phyloP scores from a whole-genome alignment of 1,284 basidiomycete species.

The Tilletia walkeri region DNA sequence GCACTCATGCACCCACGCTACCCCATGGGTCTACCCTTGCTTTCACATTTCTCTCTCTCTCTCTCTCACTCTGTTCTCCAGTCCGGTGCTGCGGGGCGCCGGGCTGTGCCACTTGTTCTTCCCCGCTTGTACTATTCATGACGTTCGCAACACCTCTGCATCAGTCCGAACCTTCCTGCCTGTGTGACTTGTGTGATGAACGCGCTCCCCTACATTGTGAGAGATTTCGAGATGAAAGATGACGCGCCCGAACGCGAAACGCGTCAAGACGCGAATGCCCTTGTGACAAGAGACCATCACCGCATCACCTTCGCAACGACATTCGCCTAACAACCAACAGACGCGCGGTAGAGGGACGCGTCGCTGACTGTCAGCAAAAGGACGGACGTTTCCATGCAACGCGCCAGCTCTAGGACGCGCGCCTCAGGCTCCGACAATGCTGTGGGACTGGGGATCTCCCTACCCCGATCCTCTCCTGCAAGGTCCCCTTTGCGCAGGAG shows the following conservation, averaged over 20 bases:
- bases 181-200: not conserved
- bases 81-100: conserved; percentile 1
- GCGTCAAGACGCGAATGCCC: too few species aligned
- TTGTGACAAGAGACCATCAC: too few species aligned
- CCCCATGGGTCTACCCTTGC: not conserved
- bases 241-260: too few species aligned
- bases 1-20: not conserved
- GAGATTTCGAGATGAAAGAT: not conserved
- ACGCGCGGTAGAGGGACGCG: too few species aligned
- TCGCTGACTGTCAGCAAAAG: too few species aligned
- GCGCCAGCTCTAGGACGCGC: not conserved
- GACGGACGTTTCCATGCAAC: not conserved
- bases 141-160: not conserved
- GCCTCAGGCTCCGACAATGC: not conserved
- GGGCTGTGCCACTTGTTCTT: conserved; percentile 2
- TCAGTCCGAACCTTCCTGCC: not conserved
- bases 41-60: conserved; percentile 7
- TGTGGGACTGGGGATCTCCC: not conserved
- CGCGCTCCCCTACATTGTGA: not conserved
- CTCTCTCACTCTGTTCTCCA: conserved; percentile 6
- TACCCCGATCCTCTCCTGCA: not conserved
- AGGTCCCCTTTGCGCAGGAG: not conserved
- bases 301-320: too few species aligned
- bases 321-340: too few species aligned
- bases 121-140: not conserved